Conservation (phyloP, 305 asterid species). For the Fraxinus sp. region DNA sequence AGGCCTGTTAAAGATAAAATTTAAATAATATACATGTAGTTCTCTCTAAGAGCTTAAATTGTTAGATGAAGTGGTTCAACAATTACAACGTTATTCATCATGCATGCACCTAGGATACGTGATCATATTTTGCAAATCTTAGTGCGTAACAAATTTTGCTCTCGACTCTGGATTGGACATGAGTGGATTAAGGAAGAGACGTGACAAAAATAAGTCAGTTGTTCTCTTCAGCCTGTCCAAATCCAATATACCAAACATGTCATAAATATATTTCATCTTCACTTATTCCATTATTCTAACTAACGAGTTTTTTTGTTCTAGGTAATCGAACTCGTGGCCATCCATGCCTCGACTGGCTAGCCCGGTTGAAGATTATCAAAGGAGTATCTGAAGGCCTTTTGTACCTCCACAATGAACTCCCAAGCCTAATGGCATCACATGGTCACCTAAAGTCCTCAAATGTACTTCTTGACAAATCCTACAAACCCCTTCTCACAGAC, state of each 20-base stretch:
- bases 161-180: not conserved
- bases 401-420: constrained; percentile 74
- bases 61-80: not conserved
- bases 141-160: not conserved
- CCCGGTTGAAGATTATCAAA: constrained; percentile 67
- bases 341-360: constrained; percentile 61
- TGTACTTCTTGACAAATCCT: constrained; percentile 59
- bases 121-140: not conserved
- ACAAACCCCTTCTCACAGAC: constrained; percentile 66
- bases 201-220: not conserved
- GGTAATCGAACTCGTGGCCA: constrained; percentile 49
- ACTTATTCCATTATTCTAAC: not conserved
- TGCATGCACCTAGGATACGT: not conserved
- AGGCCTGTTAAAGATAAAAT: not conserved
- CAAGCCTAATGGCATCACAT: constrained; percentile 78
- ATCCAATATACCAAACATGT: not conserved
- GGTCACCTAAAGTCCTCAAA: constrained; percentile 93
- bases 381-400: constrained; percentile 75
- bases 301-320: constrained; percentile 13
- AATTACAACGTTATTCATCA: not conserved
- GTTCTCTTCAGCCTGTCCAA: not conserved
- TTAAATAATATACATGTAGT: not conserved
- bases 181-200: not conserved
- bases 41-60: not conserved
- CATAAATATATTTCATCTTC: not conserved